Evolutionary conservation across 2,329 filamentous ascomycete genomes (phyloP).

Genomic region (Camillea tinctor): DNA sequence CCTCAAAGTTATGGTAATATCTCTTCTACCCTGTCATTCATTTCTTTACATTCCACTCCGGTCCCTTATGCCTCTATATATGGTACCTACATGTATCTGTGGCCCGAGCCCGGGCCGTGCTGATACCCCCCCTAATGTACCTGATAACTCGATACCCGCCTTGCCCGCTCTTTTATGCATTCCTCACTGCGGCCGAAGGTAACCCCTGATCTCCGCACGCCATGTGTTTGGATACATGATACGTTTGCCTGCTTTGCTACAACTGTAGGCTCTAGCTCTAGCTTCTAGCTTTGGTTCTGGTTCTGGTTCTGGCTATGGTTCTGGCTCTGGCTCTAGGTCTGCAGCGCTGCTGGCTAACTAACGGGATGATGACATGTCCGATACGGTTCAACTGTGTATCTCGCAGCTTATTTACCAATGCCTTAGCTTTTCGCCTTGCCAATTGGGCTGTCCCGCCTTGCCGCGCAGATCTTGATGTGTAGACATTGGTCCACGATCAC

Average conservation of each 20-base stretch:
- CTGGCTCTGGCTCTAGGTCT: conserved; percentile 11
- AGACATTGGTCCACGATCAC: conserved; percentile 20
- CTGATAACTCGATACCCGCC: background rate
- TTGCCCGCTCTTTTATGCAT: background rate
- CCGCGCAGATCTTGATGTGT: background rate
- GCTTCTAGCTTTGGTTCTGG: no score
- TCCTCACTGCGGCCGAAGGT: background rate
- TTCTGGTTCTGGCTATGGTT: no score
- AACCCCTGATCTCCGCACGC: background rate
- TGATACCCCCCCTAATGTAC: background rate
- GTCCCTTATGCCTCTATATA: background rate
- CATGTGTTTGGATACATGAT: background rate
- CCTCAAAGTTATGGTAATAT: background rate
- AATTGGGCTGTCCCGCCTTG: conserved; percentile 16
- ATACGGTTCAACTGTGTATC: conserved; percentile 20
- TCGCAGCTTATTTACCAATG: conserved; percentile 14
- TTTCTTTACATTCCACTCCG: background rate
- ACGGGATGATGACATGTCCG: conserved; percentile 30
- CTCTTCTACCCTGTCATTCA: background rate
- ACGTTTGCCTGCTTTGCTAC: background rate
- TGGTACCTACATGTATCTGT: background rate
- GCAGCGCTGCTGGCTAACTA: conserved; percentile 27
- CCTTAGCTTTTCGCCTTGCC: conserved; percentile 14
- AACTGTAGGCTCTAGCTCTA: background rate
- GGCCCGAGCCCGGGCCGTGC: background rate